Evolutionary conservation across 768 basidiomycete species (phyloP).

Genomic region (Macrolepiota fuliginosa): DNA sequence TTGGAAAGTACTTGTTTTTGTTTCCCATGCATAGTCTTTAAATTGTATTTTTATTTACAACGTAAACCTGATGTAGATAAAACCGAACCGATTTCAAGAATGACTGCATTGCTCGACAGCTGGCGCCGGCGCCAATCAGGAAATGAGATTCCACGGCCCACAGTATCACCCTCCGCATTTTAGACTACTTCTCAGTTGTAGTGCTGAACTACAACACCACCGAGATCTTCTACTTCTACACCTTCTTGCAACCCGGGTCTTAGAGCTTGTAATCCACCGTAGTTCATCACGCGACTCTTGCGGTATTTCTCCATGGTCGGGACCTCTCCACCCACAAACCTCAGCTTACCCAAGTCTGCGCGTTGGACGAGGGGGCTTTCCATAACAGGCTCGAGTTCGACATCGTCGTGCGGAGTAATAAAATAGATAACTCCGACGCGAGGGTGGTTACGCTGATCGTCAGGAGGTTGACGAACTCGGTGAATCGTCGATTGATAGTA

Average conservation of each 20-base stretch:
- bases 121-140: too few species aligned
- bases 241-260: neutral
- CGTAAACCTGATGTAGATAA: too few species aligned
- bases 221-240: neutral
- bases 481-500: conserved; percentile 48
- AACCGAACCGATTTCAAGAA: too few species aligned
- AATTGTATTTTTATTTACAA: too few species aligned
- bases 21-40: too few species aligned
- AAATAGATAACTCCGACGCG: conserved; percentile 52
- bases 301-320: conserved; percentile 2
- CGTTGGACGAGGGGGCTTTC: conserved; percentile 41
- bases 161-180: too few species aligned
- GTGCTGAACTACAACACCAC: conserved; percentile 2
- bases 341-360: conserved; percentile 1
- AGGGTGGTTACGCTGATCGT: conserved; percentile 37
- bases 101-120: too few species aligned
- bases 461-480: conserved; percentile 45
- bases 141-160: too few species aligned
- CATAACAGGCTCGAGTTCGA: conserved; percentile 33
- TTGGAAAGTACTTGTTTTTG: too few species aligned
- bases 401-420: conserved; percentile 38
- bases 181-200: too few species aligned
- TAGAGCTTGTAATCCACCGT: neutral
- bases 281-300: neutral
- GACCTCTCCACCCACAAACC: neutral